A percentile compares a stretch with the other conserved stretches of the same genome.
phyloP scores from a whole-genome alignment of 2,329 filamentous ascomycete species.

The Fusarium succisae region DNA sequence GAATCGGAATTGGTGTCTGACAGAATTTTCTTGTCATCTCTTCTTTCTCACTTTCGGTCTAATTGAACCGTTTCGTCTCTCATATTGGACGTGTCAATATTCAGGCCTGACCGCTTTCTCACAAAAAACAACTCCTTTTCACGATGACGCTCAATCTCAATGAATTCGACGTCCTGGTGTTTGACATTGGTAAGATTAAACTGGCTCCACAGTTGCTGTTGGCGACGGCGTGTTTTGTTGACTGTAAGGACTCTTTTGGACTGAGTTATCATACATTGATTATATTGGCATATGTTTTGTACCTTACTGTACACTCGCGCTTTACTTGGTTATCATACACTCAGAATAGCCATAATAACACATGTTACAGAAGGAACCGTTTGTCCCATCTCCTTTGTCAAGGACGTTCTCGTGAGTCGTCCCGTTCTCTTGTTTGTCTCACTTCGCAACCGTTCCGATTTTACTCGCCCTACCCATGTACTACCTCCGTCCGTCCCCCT shows the following conservation, averaged over 20 bases:
- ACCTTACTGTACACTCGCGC: background rate
- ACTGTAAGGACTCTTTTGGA: background rate
- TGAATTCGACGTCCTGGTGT: conserved; percentile 47
- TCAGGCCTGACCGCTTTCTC: conserved; percentile 30
- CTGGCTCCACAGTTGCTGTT: conserved; percentile 1
- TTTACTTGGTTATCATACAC: conserved; percentile 6
- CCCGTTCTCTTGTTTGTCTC: conserved; percentile 24
- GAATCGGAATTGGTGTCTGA: conserved; percentile 6
- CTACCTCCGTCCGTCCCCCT: conserved; percentile 21
- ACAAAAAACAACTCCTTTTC: conserved; percentile 8
- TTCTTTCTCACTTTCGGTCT: background rate
- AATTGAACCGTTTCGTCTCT: conserved; percentile 2
- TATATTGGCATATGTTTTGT: conserved; percentile 8
- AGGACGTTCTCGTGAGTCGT: conserved; percentile 78
- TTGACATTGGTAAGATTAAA: conserved; percentile 50
- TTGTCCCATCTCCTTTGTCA: conserved; percentile 85
- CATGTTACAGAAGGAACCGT: conserved; percentile 75
- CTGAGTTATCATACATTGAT: background rate
- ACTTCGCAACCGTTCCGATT: conserved; percentile 26
- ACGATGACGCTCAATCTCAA: conserved; percentile 41
- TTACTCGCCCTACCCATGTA: conserved; percentile 23
- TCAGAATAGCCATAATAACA: conserved; percentile 37
- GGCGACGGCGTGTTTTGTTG: background rate
- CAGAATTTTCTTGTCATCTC: background rate
- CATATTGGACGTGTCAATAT: conserved; percentile 17